Evolutionary conservation across 106 monocot genomes (phyloP).

Genomic region (Gastrodia elata): DNA sequence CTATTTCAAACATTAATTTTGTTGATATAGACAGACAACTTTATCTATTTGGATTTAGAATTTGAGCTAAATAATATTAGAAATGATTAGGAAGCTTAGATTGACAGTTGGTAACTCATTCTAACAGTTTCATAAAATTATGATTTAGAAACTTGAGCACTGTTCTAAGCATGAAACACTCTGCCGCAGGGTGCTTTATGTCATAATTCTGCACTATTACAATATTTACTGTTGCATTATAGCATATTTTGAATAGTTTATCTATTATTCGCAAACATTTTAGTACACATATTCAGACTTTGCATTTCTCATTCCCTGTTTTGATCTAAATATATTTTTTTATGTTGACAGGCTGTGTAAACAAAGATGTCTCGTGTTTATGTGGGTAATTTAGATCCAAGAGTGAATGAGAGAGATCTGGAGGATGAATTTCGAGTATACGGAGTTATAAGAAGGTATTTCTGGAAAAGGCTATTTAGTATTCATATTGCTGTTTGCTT

Average conservation of each 20-base stretch:
- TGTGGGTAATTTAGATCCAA: constrained; percentile 20
- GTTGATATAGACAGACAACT: neutral
- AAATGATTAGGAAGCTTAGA: neutral
- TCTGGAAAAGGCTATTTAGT: neutral
- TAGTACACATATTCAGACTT: neutral
- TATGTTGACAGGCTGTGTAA: constrained; percentile 3
- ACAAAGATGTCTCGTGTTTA: constrained; percentile 19
- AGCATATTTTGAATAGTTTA: neutral
- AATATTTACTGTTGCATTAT: neutral
- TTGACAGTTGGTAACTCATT: neutral
- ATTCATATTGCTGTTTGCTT: neutral
- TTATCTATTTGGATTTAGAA: neutral
- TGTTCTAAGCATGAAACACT: neutral
- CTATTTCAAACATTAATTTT: neutral
- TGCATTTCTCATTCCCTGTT: neutral
- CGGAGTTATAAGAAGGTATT: constrained; percentile 22
- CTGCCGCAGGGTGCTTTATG: neutral
- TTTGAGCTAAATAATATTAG: neutral
- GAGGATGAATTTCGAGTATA: constrained; percentile 21
- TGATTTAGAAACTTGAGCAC: neutral
- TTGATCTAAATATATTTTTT: neutral
- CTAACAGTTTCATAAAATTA: neutral
- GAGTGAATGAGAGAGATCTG: constrained; percentile 17
- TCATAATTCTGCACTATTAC: neutral
- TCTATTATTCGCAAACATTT: neutral